Evolutionary conservation across 176 grass and related monocot genomes (phyloP).

Genomic region (Canna indica): DNA sequence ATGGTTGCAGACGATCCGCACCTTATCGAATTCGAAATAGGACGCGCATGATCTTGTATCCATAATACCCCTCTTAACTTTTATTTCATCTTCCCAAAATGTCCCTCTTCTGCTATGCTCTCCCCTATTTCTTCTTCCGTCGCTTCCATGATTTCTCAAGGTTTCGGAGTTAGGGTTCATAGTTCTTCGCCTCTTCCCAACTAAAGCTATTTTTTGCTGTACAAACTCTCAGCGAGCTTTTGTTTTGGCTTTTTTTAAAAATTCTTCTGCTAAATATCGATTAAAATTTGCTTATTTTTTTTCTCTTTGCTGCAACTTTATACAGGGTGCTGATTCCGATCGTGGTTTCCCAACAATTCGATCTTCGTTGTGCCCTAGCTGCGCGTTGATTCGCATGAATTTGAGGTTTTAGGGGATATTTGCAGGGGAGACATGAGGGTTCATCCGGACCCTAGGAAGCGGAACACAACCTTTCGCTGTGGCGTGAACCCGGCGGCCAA

Average conservation of each 20-base stretch:
- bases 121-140: background rate
- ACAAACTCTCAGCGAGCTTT: background rate
- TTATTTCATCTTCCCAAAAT: background rate
- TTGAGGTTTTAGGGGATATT: background rate
- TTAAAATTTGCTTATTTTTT: background rate
- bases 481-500: background rate
- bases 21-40: background rate
- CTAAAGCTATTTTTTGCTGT: background rate
- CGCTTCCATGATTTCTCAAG: background rate
- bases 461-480: conserved; percentile 9
- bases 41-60: background rate
- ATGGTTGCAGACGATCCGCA: background rate
- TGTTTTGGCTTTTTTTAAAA: background rate
- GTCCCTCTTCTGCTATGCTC: background rate
- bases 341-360: background rate
- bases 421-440: conserved; percentile 30
- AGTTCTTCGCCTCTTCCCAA: background rate
- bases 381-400: background rate
- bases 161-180: background rate
- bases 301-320: background rate
- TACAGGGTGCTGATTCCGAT: background rate
- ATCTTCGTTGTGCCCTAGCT: background rate
- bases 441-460: conserved; percentile 22
- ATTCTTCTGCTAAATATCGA: background rate
- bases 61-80: no score